Conservation (phyloP, 768 basidiomycete genomes). For the Termitomyces sp. region DNA sequence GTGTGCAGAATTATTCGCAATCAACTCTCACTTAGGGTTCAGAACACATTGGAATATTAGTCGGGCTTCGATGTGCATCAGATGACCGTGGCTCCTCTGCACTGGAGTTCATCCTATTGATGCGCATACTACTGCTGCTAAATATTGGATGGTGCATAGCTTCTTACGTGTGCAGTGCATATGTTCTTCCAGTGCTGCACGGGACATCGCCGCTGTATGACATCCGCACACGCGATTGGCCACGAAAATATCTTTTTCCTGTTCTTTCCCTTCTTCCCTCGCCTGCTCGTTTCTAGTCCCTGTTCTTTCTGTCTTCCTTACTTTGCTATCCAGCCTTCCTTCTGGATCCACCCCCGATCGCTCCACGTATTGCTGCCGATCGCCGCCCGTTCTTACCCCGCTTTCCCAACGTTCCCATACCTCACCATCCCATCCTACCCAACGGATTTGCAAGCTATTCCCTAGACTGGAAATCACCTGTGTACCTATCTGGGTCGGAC, state of each 20-base stretch:
- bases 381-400: slow-evolving; percentile 4
- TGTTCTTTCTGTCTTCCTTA: not conserved
- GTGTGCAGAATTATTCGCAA: slow-evolving; percentile 2
- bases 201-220: not conserved
- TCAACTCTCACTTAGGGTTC: not conserved
- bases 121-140: not conserved
- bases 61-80: not conserved
- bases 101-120: slow-evolving; percentile 2
- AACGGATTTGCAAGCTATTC: slow-evolving; percentile 2
- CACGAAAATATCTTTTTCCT: not conserved
- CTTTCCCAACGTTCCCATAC: not conserved
- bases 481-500: not conserved
- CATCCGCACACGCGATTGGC: not conserved
- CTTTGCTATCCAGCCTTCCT: not conserved
- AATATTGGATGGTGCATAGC: not conserved
- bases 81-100: not conserved
- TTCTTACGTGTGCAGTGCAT: slow-evolving; percentile 5
- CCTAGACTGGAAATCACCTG: not conserved
- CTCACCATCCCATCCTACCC: not conserved
- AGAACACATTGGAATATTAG: not conserved
- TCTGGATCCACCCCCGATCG: not conserved
- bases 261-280: not conserved
- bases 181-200: not conserved
- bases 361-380: slow-evolving; percentile 8
- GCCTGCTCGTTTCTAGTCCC: not conserved